Percentiles rank a stretch among this genome's conserved stretches.
Conservation (phyloP, 1,284 basidiomycete genomes). For the Cerioporus squamosus region DNA sequence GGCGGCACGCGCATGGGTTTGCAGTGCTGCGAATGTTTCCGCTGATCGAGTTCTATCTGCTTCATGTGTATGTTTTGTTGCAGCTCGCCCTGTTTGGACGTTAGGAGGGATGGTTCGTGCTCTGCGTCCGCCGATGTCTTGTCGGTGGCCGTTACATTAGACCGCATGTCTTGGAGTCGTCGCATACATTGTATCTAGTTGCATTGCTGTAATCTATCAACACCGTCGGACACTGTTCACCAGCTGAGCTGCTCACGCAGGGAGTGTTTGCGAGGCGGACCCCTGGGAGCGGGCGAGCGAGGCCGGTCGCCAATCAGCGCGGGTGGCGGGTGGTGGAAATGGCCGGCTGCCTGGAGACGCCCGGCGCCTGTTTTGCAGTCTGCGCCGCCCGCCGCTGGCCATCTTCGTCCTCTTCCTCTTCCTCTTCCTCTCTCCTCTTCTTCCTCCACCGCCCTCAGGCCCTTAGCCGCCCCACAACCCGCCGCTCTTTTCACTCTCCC, state of each 20-base stretch:
- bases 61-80: constrained; percentile 53
- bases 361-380: too few species aligned
- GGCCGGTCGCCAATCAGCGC: constrained; percentile 20
- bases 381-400: background rate
- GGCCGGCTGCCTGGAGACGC: too few species aligned
- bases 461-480: constrained; percentile 19
- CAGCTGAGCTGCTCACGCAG: too few species aligned
- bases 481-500: constrained; percentile 24
- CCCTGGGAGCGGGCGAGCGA: background rate
- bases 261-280: background rate
- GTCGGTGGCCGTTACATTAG: background rate
- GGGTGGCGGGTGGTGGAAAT: background rate
- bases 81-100: constrained; percentile 26
- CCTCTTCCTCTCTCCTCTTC: too few species aligned
- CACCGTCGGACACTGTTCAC: too few species aligned
- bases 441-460: constrained; percentile 14
- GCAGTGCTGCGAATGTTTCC: constrained; percentile 42
- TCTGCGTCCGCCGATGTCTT: background rate
- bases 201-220: too few species aligned
- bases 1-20: constrained; percentile 45
- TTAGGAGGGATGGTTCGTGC: background rate
- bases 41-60: constrained; percentile 52
- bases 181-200: too few species aligned
- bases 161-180: background rate
- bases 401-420: constrained; percentile 4